phyloP scores from a whole-genome alignment of 345 rosid species.

The Linum usitatissimum region DNA sequence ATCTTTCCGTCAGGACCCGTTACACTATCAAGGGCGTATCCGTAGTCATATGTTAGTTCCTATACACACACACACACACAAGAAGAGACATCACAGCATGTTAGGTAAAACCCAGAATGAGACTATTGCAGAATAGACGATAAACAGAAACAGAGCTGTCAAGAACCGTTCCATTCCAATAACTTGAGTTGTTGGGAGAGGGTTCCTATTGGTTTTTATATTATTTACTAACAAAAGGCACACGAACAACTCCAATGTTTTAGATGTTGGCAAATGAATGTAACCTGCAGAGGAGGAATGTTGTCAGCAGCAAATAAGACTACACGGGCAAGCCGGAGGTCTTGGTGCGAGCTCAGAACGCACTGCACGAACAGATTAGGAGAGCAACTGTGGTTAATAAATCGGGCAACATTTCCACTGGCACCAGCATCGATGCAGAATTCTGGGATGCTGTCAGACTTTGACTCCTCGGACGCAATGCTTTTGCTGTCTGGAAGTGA shows the following conservation, averaged over 20 bases:
- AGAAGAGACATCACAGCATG: background rate
- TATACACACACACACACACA: conserved; percentile 18
- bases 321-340: conserved; percentile 69
- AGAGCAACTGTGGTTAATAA: conserved; percentile 87
- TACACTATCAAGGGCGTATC: conserved; percentile 69
- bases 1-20: conserved; percentile 63
- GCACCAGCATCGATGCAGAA: conserved; percentile 87
- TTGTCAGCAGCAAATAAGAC: conserved; percentile 91
- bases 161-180: too few species aligned
- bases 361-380: conserved; percentile 93
- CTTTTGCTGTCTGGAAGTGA: conserved; percentile 22
- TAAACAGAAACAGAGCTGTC: background rate
- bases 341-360: conserved; percentile 71
- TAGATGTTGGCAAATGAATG: background rate
- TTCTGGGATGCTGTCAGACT: conserved; percentile 53
- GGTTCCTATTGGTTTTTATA: too few species aligned
- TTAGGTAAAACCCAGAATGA: background rate
- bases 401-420: conserved; percentile 73
- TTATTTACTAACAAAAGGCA: too few species aligned
- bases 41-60: conserved; percentile 94
- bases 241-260: too few species aligned
- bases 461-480: conserved; percentile 28
- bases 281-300: conserved; percentile 88
- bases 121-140: background rate
- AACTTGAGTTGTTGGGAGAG: too few species aligned